phyloP scores from a whole-genome alignment of 202 grass and related monocot species.

The Digitaria exilis region DNA sequence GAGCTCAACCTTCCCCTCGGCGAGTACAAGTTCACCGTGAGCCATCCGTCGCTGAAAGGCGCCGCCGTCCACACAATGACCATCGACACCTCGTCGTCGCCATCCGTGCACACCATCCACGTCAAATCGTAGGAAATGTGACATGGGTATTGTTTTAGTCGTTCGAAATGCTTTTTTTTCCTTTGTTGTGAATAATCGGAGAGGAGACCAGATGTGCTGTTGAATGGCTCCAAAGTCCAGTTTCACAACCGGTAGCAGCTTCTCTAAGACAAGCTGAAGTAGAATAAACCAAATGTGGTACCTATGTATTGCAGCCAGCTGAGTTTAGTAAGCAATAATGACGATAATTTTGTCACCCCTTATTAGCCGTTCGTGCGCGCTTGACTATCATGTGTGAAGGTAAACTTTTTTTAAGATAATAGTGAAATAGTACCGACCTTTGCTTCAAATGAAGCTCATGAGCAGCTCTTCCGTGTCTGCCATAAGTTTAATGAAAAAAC shows the following conservation, averaged over 20 bases:
- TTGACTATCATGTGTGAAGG: too few relatives aligned
- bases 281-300: too few relatives aligned
- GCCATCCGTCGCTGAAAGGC: constrained; percentile 29
- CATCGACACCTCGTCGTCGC: background rate
- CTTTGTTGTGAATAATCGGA: background rate
- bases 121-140: background rate
- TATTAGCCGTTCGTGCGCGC: too few relatives aligned
- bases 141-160: too few relatives aligned
- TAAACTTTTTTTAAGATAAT: too few relatives aligned
- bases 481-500: too few relatives aligned
- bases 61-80: background rate
- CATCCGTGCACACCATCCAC: background rate
- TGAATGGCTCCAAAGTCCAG: background rate
- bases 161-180: background rate
- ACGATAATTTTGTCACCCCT: too few relatives aligned
- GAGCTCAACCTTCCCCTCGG: constrained; percentile 52
- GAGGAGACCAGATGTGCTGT: background rate
- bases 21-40: constrained; percentile 52
- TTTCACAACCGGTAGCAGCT: background rate
- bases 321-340: too few relatives aligned
- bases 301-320: too few relatives aligned
- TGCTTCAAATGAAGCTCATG: too few relatives aligned
- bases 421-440: too few relatives aligned
- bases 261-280: background rate
- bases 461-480: too few relatives aligned